A percentile compares a stretch with the other conserved stretches of the same genome.
phyloP scores from a whole-genome alignment of 2,329 filamentous ascomycete genomes.

The Cytospora leucostoma region DNA sequence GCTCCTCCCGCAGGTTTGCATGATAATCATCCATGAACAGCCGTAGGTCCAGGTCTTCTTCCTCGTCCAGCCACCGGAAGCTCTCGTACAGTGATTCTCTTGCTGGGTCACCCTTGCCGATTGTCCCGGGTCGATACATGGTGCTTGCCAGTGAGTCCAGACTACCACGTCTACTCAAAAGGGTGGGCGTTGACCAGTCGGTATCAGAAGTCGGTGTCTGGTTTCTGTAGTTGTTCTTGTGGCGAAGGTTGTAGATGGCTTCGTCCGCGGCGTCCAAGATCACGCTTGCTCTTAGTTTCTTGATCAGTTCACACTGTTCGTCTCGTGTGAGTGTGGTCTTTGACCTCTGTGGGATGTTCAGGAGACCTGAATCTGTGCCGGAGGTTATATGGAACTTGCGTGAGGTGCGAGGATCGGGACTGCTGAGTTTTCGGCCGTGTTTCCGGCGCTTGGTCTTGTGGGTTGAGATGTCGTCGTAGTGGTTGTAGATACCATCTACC shows the following conservation, averaged over 20 bases:
- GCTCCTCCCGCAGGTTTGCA: constrained; percentile 57
- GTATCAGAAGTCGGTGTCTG: constrained; percentile 33
- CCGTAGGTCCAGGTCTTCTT: constrained; percentile 67
- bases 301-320: constrained; percentile 65
- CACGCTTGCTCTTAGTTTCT: constrained; percentile 45
- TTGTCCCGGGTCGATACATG: constrained; percentile 25
- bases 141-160: constrained; percentile 34
- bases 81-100: constrained; percentile 64
- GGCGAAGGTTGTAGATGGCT: constrained; percentile 52
- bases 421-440: constrained; percentile 34
- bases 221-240: constrained; percentile 40
- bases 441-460: constrained; percentile 36
- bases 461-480: constrained; percentile 40
- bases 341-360: constrained; percentile 71
- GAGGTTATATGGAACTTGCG: constrained; percentile 44
- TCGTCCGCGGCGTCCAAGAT: constrained; percentile 52
- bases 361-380: constrained; percentile 64
- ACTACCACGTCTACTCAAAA: constrained; percentile 35
- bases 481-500: constrained; percentile 40
- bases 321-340: constrained; percentile 70
- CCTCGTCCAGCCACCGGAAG: constrained; percentile 74
- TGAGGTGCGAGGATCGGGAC: constrained; percentile 36
- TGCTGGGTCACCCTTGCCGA: constrained; percentile 35
- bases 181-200: constrained; percentile 36
- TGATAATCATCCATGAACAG: constrained; percentile 72